Evolutionary conservation across 176 grass and related monocot species (phyloP).

Genomic region (Dendrocalamus sinicus): DNA sequence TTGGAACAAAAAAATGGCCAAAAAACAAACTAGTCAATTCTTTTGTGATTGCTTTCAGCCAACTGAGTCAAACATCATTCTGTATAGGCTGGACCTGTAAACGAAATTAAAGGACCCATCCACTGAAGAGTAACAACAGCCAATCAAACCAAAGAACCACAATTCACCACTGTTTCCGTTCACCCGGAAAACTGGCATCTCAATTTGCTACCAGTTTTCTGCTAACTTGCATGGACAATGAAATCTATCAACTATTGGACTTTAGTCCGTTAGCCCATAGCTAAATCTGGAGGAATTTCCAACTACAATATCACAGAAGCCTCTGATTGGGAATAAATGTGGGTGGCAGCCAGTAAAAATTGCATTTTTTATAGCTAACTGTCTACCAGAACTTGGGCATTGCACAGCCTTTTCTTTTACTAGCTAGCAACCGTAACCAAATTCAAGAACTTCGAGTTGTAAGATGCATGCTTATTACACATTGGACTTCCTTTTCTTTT

Average conservation of each 20-base stretch:
- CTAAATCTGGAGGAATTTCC: neutral
- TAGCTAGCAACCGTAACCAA: neutral
- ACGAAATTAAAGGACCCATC: neutral
- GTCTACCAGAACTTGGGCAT: neutral
- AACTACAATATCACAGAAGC: conserved; percentile 19
- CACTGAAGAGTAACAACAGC: neutral
- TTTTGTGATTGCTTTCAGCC: neutral
- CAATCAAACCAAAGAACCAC: neutral
- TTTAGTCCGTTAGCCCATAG: neutral
- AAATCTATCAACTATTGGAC: neutral
- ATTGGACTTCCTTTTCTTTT: conserved; percentile 4
- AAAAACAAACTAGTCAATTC: neutral
- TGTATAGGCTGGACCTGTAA: neutral
- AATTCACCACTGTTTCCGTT: neutral
- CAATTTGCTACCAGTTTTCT: conserved; percentile 7
- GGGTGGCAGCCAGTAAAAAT: neutral
- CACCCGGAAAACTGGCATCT: conserved; percentile 11
- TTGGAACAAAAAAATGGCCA: neutral
- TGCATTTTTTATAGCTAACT: neutral
- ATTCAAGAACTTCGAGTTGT: neutral
- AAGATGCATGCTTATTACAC: conserved; percentile 22
- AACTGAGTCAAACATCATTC: conserved; percentile 1
- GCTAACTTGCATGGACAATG: neutral
- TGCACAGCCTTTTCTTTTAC: neutral
- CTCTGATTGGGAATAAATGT: neutral